A percentile compares a stretch with the other conserved stretches of the same genome.
phyloP scores from a whole-genome alignment of 2,329 filamentous ascomycete species.

The Diaporthe sp. region DNA sequence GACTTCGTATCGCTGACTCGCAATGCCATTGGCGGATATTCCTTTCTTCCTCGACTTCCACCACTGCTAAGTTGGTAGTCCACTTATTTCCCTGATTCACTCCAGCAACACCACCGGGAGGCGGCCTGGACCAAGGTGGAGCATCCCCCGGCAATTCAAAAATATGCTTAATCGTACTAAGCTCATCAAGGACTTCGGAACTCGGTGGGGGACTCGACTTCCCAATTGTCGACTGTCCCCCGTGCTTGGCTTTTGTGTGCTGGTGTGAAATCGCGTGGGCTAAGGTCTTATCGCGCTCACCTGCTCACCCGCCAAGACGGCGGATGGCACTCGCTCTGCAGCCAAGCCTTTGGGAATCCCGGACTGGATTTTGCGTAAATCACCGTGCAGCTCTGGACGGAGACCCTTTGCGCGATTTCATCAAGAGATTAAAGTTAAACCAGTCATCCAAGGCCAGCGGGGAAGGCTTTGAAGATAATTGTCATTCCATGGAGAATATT shows the following conservation, averaged over 20 bases:
- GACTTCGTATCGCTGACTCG: background rate
- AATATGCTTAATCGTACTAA: slow-evolving; percentile 27
- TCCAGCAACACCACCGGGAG: too few relatives aligned
- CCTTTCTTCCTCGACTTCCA: background rate
- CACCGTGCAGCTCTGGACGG: slow-evolving; percentile 4
- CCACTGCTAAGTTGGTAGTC: background rate
- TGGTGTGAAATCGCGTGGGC: background rate
- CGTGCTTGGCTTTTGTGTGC: slow-evolving; percentile 9
- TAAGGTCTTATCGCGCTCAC: slow-evolving; percentile 11
- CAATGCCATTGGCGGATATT: slow-evolving; percentile 16
- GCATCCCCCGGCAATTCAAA: background rate
- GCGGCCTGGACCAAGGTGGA: background rate
- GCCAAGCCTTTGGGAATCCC: slow-evolving; percentile 17
- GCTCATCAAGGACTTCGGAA: slow-evolving; percentile 25
- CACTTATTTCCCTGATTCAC: slow-evolving; percentile 2
- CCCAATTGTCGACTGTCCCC: slow-evolving; percentile 22
- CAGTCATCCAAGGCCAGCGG: background rate
- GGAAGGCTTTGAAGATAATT: background rate
- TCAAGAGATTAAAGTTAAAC: background rate
- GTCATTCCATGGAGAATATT: background rate
- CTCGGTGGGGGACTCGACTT: background rate
- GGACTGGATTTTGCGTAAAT: slow-evolving; percentile 31
- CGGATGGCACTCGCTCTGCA: slow-evolving; percentile 26
- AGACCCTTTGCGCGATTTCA: background rate
- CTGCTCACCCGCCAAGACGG: slow-evolving; percentile 22